Evolutionary conservation across 371 early-diverging fungal species (phyloP), one percentile per base, ranked within the genome.

Genomic region (Blakeslea trispora): DNA sequence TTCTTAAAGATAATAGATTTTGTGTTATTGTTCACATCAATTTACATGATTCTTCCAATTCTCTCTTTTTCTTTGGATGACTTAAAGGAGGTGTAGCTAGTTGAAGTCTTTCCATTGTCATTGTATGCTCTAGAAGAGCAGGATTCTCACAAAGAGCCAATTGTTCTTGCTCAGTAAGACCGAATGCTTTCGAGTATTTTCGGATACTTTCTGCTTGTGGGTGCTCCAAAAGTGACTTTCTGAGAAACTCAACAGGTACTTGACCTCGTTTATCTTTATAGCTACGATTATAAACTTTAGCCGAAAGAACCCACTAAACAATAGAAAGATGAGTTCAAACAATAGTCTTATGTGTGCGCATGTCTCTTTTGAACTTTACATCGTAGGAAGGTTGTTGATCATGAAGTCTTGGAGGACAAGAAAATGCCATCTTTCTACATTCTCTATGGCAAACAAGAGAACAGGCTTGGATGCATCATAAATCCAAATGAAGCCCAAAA

Each of bases 321-420:
- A 23, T 22, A 6, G 0, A 15, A 5, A 11, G 22, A 28, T 28
- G 37, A 46, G 40, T 19, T 15, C 31, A 32, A 6, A 21, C 14
- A 39, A n/a, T n/a, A n/a, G n/a, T n/a, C n/a, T n/a, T n/a, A n/a
- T n/a, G n/a, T n/a, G n/a, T n/a, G n/a, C n/a, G n/a, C n/a, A n/a
- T n/a, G n/a, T n/a, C n/a, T n/a, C n/a, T n/a, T n/a, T n/a, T n/a
- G n/a, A n/a, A n/a, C n/a, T n/a, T 57, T 64, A 69, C 74, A 49
- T 72, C 74, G 45, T 77, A 77, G 6, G 74, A 71, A 22, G 74
- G 78, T 18, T 77, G 78, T 24, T 77, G 78, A 21, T 74, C 67
- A 24, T 72, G 74, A 3, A 77, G 71, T 53, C 68, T 74, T 17
- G 75, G 75, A 37, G 72, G 76, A 57, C 76, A 76, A 21, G 76